Percentiles rank a stretch among this genome's conserved stretches.
Evolutionary conservation across 805 yeast genomes (phyloP).

Genomic region (Metschnikowia gelsemii): DNA sequence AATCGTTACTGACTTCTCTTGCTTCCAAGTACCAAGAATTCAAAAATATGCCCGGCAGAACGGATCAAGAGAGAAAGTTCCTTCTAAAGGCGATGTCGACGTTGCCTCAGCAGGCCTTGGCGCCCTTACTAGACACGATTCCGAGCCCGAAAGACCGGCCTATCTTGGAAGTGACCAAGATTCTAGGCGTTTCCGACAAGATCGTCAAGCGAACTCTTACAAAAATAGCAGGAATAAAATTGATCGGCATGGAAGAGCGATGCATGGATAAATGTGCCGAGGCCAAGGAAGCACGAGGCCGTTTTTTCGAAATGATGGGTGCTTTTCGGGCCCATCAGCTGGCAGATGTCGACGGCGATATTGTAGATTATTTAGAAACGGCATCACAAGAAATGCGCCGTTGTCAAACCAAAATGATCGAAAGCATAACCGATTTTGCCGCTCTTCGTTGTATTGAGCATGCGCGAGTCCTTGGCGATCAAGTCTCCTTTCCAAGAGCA

Average conservation of each 20-base stretch:
- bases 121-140: constrained; percentile 1
- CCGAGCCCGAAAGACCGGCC: neutral
- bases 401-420: neutral
- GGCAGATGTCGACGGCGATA: neutral
- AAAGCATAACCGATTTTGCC: neutral
- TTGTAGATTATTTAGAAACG: neutral
- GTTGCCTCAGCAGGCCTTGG: neutral
- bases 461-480: neutral
- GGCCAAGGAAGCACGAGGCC: neutral
- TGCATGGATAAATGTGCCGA: neutral
- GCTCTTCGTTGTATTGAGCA: neutral
- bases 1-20: neutral
- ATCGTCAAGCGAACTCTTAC: neutral
- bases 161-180: neutral
- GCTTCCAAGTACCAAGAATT: neutral
- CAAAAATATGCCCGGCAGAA: neutral
- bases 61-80: neutral
- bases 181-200: neutral
- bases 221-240: neutral
- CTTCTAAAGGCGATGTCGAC: neutral
- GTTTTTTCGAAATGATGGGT: neutral
- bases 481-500: neutral
- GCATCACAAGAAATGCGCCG: neutral
- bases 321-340: neutral
- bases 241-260: neutral